Evolutionary conservation across 2,329 filamentous ascomycete genomes (phyloP), one percentile per base, ranked within the genome.

Genomic region (Microascus cirrosus): DNA sequence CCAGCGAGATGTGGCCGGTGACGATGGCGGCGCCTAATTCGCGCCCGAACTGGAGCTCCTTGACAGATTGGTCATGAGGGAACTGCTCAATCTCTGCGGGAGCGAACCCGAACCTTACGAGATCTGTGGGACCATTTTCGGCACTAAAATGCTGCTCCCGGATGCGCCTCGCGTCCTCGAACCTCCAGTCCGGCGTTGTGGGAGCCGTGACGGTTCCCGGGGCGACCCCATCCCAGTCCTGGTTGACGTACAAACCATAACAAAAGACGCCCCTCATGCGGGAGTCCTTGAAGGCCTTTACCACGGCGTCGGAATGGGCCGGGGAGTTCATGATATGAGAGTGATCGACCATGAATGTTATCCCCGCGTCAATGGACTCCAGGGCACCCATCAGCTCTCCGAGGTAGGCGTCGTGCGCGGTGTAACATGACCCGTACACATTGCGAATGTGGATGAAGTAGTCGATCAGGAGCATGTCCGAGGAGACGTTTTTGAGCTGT

Each of bases 341-440:
- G 32, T 61, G 61, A 15, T 63, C 58, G n/a, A 62, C 53, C 3
- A 60, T 58, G 0, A 72, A 74, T 0, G 75, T 77, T 7, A 70
- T 74, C 0, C 74, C 74, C 0, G 67, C 71, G 48, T 76, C 71
- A 7, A 76, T 62, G 12, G 66, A 63, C 61, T 76, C 74, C 15
- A 75, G 63, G 18, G 66, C 66, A 2, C 73, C 74, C 52, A 54
- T 54, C 24, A 54, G 52, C 25, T 54, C 52, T n/a, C 52, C 52
- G 52, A 54, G 22, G 52, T 54, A 54, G 52, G 52, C 52, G 25
- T 54, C 52, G 28, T 54, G 20, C 52, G 52, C 20, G 28, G 52
- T 54, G n/a, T 54, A 54, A 22, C 52, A 54, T n/a, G 52, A 54
- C 25, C 52, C 52, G 52, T 54, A 54, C 22, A 54, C 28, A 22